Conservation (phyloP, 495 filamentous ascomycete species). For the Annulohypoxylon bovei region DNA sequence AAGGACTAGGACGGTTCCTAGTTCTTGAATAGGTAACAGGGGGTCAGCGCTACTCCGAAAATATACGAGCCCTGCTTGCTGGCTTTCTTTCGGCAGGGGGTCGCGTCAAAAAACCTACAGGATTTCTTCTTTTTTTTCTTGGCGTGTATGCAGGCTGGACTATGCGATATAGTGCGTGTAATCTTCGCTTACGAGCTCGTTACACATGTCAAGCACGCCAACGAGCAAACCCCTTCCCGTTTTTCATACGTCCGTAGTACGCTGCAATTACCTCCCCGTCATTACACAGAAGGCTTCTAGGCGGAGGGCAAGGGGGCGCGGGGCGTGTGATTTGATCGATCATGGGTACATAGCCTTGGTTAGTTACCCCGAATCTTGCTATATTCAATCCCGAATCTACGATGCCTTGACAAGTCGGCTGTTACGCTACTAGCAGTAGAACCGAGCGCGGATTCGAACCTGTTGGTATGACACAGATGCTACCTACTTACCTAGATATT, state of each 20-base stretch:
- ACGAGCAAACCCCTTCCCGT: neutral
- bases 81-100: constrained; percentile 1
- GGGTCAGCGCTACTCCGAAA: constrained; percentile 9
- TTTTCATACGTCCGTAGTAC: neutral
- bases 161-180: neutral
- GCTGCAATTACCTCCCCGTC: neutral
- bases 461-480: neutral
- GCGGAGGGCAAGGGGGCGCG: neutral
- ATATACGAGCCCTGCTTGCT: neutral
- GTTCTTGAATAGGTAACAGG: neutral
- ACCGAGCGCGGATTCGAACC: neutral
- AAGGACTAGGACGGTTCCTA: neutral
- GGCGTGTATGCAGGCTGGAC: constrained; percentile 1
- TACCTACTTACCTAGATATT: neutral
- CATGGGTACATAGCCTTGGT: neutral
- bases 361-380: neutral
- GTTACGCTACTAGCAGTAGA: neutral
- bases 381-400: neutral
- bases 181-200: constrained; percentile 7
- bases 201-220: neutral
- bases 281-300: neutral
- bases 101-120: constrained; percentile 4
- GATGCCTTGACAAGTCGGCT: neutral
- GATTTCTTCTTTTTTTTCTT: constrained; percentile 13
- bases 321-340: neutral